Conservation (phyloP, 2,329 filamentous ascomycete species). For the Coniochaeta ligniaria region DNA sequence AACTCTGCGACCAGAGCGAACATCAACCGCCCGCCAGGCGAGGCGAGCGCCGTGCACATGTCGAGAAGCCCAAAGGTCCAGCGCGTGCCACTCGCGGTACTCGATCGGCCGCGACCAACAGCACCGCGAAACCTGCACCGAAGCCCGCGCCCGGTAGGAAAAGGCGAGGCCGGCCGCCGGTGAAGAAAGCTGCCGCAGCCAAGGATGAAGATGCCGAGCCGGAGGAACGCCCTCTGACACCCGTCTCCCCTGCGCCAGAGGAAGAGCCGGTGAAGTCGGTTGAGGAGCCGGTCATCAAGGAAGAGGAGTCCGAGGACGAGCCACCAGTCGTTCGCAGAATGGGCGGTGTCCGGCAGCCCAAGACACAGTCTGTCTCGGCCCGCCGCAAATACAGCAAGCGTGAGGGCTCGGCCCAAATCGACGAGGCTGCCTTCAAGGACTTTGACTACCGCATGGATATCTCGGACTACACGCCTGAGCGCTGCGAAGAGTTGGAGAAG, state of each 20-base stretch:
- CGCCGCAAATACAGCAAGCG: conserved; percentile 79
- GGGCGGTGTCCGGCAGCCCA: conserved; percentile 37
- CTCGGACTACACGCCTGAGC: conserved; percentile 81
- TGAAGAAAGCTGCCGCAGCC: conserved; percentile 19
- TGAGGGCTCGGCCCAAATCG: conserved; percentile 70
- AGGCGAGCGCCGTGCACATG: conserved; percentile 67
- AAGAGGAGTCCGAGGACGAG: conserved; percentile 35
- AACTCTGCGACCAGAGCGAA: conserved; percentile 87
- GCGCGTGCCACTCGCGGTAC: conserved; percentile 20
- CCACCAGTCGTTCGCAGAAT: conserved; percentile 37
- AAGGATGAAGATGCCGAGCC: conserved; percentile 28
- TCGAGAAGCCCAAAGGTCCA: conserved; percentile 40
- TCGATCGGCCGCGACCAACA: conserved; percentile 22
- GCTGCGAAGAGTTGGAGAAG: conserved; percentile 89
- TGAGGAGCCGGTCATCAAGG: conserved; percentile 36
- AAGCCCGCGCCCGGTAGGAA: conserved; percentile 17
- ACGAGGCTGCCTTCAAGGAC: conserved; percentile 82
- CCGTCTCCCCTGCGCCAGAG: conserved; percentile 44
- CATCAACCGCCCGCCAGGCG: conserved; percentile 90
- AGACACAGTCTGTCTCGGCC: conserved; percentile 72
- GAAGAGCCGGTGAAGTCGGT: conserved; percentile 37
- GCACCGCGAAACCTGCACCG: conserved; percentile 1
- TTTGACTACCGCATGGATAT: conserved; percentile 88
- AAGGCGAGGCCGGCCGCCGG: conserved; percentile 8
- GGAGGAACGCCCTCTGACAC: conserved; percentile 51